Percentiles rank a stretch among this genome's conserved stretches.
Conservation (phyloP, 139 green algal genomes). For the Closterium sp. region DNA sequence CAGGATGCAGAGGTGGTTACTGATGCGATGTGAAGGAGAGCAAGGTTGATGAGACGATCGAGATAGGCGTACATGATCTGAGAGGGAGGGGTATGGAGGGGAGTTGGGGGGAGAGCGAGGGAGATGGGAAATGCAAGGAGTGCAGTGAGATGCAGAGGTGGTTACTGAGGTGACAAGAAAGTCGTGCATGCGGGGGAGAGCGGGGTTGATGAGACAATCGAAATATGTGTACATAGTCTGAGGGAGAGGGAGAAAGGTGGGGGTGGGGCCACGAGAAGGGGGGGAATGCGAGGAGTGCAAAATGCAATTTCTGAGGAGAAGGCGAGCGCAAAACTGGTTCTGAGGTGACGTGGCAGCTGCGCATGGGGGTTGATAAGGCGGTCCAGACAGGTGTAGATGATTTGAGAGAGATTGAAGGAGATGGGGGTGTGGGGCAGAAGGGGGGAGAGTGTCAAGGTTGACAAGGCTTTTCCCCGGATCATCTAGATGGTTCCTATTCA, state of each 20-base stretch:
- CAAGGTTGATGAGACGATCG: constrained; percentile 31
- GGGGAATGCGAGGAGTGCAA: background rate
- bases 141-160: constrained; percentile 29
- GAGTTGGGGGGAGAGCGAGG: constrained; percentile 23
- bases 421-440: too few species aligned
- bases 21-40: constrained; percentile 33
- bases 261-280: background rate
- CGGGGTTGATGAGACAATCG: constrained; percentile 20
- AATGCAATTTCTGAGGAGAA: too few species aligned
- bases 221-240: constrained; percentile 43
- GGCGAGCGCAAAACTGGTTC: too few species aligned
- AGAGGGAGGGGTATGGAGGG: too few species aligned
- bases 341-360: too few species aligned
- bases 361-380: too few species aligned
- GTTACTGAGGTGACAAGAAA: background rate
- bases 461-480: too few species aligned
- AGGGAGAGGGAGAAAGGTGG: background rate
- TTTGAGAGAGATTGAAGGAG: too few species aligned
- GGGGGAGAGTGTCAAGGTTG: too few species aligned
- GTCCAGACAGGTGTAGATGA: too few species aligned
- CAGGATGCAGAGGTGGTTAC: too few species aligned
- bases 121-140: constrained; percentile 21
- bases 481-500: too few species aligned
- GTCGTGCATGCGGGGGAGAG: constrained; percentile 27
- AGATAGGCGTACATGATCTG: background rate